A percentile compares a stretch with the other conserved stretches of the same genome.
Conservation (phyloP, 1,284 basidiomycete species). For the Rhodotorula sp. region DNA sequence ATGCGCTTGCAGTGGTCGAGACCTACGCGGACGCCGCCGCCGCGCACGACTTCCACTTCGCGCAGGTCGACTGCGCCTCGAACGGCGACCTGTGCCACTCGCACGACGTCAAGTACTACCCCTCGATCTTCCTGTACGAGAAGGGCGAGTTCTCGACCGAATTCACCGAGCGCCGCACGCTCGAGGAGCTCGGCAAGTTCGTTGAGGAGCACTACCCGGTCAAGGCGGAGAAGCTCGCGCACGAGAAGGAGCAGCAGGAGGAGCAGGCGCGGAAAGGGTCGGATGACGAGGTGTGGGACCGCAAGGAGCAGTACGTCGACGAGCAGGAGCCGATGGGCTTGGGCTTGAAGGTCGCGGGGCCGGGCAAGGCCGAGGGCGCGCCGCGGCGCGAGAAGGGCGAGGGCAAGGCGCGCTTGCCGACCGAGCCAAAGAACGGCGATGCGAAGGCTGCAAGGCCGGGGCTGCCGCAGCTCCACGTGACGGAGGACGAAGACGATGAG, state of each 20-base stretch:
- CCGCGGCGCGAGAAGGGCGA: not conserved
- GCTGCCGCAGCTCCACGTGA: conserved; percentile 1
- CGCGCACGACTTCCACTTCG: conserved; percentile 66
- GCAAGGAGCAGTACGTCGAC: conserved; percentile 5
- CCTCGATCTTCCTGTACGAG: conserved; percentile 71
- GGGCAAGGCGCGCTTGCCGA: conserved; percentile 21
- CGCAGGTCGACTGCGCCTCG: conserved; percentile 80
- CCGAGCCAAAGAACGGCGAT: not conserved
- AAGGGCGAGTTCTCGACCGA: conserved; percentile 63
- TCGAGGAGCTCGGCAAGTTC: conserved; percentile 59
- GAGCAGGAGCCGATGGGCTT: not conserved
- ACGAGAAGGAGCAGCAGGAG: conserved; percentile 53
- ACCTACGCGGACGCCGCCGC: conserved; percentile 61
- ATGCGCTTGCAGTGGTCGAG: conserved; percentile 54
- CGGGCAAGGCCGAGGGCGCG: not conserved
- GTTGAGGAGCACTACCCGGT: conserved; percentile 53
- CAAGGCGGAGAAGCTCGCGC: conserved; percentile 33
- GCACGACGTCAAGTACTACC: conserved; percentile 72
- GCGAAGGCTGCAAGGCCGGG: not conserved
- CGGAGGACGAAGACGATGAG: not conserved
- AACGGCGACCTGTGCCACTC: conserved; percentile 78
- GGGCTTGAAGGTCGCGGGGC: not conserved
- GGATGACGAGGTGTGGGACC: not conserved
- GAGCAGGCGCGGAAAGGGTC: conserved; percentile 33
- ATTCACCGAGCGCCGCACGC: conserved; percentile 61